These are phyloP conservation scores for Yamadazyma atlantica DNA, from an alignment of 1,139 yeast genomes.

Conservation along the genomic window DNA sequence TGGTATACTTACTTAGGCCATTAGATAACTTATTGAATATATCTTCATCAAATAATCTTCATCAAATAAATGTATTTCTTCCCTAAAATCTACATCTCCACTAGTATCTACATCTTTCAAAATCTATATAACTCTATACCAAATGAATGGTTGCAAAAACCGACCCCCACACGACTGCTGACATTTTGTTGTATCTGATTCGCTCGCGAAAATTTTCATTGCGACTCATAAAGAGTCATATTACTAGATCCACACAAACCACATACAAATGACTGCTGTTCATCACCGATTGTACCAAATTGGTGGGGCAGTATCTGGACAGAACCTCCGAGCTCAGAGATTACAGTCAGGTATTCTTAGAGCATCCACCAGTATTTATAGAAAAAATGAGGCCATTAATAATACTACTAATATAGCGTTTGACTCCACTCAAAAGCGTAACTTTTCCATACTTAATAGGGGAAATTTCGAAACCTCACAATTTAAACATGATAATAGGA, in stretches of 20 bases:
- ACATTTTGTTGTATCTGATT: constrained; percentile 1
- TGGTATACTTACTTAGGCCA: too few relatives aligned
- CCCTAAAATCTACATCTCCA: neutral
- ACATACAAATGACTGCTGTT: neutral
- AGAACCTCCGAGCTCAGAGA: neutral
- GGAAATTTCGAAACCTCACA: too few relatives aligned
- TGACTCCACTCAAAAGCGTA: neutral
- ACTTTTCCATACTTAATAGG: neutral
- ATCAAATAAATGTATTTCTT: neutral
- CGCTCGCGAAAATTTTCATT: neutral
- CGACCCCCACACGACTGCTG: constrained; percentile 1
- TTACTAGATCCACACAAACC: too few relatives aligned
- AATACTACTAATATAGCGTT: too few relatives aligned
- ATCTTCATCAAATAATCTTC: neutral
- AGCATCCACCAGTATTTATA: too few relatives aligned
- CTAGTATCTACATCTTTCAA: too few relatives aligned
- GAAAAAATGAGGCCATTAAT: too few relatives aligned
- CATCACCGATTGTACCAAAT: neutral
- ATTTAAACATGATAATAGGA: too few relatives aligned
- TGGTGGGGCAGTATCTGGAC: neutral
- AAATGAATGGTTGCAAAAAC: neutral
- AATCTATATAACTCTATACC: too few relatives aligned
- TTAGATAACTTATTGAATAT: too few relatives aligned
- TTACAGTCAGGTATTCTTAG: too few relatives aligned
- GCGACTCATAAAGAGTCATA: constrained; percentile 1